A percentile compares a stretch with the other conserved stretches of the same genome.
Conservation (phyloP, 805 yeast species). For the Kodamaea hsintzibuensis region DNA sequence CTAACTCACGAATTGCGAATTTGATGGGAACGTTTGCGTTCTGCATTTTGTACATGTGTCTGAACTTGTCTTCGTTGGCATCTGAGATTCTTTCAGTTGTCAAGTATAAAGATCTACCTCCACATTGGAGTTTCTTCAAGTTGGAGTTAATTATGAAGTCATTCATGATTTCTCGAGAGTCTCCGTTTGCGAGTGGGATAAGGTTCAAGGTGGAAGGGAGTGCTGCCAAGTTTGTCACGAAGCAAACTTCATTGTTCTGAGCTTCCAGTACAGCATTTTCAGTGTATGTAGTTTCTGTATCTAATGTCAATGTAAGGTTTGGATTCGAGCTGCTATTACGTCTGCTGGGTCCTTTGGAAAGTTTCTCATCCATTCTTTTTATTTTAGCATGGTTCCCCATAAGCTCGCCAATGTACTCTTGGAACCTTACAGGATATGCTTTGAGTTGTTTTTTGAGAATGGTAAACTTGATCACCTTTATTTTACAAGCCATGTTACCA, state of each 20-base stretch:
- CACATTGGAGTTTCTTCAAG: conserved; percentile 74
- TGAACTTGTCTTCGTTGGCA: conserved; percentile 78
- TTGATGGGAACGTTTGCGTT: conserved; percentile 50
- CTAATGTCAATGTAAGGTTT: background rate
- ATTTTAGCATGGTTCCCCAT: conserved; percentile 66
- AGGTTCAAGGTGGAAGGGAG: conserved; percentile 74
- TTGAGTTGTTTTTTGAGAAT: conserved; percentile 48
- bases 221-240: conserved; percentile 80
- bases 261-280: conserved; percentile 2
- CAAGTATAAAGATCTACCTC: conserved; percentile 79
- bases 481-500: conserved; percentile 69
- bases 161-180: conserved; percentile 49
- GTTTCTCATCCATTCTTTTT: conserved; percentile 45
- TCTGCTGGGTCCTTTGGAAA: conserved; percentile 5
- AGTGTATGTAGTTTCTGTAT: background rate
- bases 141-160: conserved; percentile 73
- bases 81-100: conserved; percentile 66
- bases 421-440: conserved; percentile 53
- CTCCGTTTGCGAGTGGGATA: conserved; percentile 68
- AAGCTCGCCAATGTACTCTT: conserved; percentile 64
- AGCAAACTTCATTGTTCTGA: conserved; percentile 41
- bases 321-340: conserved; percentile 5
- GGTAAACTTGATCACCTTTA: conserved; percentile 59
- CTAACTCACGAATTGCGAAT: conserved; percentile 73
- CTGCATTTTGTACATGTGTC: conserved; percentile 67